Base-by-base conservation (phyloP, 2,329 filamentous ascomycete species). In the Epichloe gansuensis region DNA sequence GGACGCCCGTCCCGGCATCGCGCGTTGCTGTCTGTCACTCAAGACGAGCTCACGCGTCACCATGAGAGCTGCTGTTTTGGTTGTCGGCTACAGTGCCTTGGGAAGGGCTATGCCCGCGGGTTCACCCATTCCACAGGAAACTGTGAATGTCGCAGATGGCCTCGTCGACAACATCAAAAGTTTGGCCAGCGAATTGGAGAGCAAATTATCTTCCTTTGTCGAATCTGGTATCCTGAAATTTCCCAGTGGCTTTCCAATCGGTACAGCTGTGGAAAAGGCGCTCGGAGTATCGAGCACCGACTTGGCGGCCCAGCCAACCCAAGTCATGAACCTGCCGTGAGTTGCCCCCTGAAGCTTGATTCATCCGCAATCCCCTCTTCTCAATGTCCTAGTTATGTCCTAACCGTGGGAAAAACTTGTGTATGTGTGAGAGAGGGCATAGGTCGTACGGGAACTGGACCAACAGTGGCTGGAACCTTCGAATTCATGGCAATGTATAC, bases 401-500 rank as follows among this genome's bases (percentile, higher is more conserved):
- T 15, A 9, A 53, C 25, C 15, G 37, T 5, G 25, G 6, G 11
- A 25, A 48, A 31, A 48, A 31, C 31, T 3, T n/a, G 12, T 28
- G 37, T 6, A 5, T 38, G 1, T n/a, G 12, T 28, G 43, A 2
- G 7, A 28, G 17, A n/a, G n/a, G n/a, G 76, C 72, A n/a, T 42
- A 48, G 47, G 15, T 72, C 73, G 11, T 85, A 85, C 58, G 86
- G 75, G n/a, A 91, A 91, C 57, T 91, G 84, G 81, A 90, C 86
- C 1, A 73, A 82, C n/a, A 68, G 81, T 54, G 84, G 84, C 37
- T 91, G 87, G 87, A 88, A 83, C 56, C 75, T 90, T 3, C 77
- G 85, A 31, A 80, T 90, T 56, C 86, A 86, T 58, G 87, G 86
- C 59, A 89, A 89, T 61, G 82, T 90, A n/a, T 91, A 83, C 74